Conservation (phyloP, 768 basidiomycete genomes). For the Trametes maxima region DNA sequence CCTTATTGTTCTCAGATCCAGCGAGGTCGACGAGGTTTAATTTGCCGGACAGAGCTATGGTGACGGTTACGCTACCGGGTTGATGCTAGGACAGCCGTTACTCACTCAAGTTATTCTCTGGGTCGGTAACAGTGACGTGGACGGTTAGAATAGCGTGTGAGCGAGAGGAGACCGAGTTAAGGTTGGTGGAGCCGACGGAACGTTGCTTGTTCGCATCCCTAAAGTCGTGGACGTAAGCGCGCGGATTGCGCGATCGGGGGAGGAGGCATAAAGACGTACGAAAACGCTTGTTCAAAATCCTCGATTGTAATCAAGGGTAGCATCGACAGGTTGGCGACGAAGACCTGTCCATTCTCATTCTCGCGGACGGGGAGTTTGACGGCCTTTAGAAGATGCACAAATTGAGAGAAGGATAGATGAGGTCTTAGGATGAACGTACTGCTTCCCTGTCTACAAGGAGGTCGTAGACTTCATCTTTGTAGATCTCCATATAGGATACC, state of each 20-base stretch:
- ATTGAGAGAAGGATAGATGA: background rate
- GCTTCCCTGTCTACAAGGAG: conserved; percentile 73
- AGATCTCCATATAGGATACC: conserved; percentile 87
- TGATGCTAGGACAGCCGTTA: conserved; percentile 1
- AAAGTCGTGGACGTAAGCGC: background rate
- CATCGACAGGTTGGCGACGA: conserved; percentile 53
- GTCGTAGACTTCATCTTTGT: conserved; percentile 91
- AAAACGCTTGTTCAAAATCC: conserved; percentile 52
- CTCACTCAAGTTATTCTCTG: conserved; percentile 56
- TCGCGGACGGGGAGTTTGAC: conserved; percentile 59
- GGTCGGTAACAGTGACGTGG: conserved; percentile 60
- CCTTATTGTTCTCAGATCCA: conserved; percentile 91
- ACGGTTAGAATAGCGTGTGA: conserved; percentile 88
- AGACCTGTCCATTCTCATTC: conserved; percentile 52
- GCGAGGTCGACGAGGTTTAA: conserved; percentile 89
- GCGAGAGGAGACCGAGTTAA: conserved; percentile 84
- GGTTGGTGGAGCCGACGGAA: conserved; percentile 82
- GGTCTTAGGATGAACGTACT: conserved; percentile 40
- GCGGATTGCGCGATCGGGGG: background rate
- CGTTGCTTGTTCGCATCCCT: conserved; percentile 76
- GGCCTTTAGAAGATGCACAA: conserved; percentile 35
- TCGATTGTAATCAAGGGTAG: conserved; percentile 40
- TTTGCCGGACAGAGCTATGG: conserved; percentile 66
- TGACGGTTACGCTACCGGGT: background rate
- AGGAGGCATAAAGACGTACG: conserved; percentile 36